Conservation (phyloP, 2,329 filamentous ascomycete species). For the Talaromyces pinophilus region DNA sequence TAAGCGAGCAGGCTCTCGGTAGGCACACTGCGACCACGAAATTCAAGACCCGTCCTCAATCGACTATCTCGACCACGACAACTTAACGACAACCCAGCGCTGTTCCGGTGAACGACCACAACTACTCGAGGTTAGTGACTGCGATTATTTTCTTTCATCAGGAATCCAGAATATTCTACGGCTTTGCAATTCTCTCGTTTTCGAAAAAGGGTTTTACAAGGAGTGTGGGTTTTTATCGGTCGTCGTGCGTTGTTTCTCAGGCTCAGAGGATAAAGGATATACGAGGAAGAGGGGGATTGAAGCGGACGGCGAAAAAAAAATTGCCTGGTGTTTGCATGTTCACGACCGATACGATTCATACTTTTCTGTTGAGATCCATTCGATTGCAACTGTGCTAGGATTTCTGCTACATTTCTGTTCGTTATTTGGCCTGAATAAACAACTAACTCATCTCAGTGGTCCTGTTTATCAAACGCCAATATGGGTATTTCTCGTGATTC, state of each 20-base stretch:
- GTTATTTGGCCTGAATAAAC: neutral
- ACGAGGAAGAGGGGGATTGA: neutral
- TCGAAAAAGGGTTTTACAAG: slow-evolving; percentile 29
- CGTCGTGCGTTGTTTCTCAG: slow-evolving; percentile 15
- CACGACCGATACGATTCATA: slow-evolving; percentile 15
- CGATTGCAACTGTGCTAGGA: neutral
- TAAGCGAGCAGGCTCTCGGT: slow-evolving; percentile 43
- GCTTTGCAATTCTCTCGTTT: slow-evolving; percentile 19
- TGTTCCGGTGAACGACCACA: slow-evolving; percentile 49
- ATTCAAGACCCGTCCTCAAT: slow-evolving; percentile 45
- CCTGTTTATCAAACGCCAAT: slow-evolving; percentile 69
- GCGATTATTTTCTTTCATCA: slow-evolving; percentile 21
- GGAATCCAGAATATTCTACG: slow-evolving; percentile 23
- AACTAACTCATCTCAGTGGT: slow-evolving; percentile 33
- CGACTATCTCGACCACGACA: slow-evolving; percentile 40
- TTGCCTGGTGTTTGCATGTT: slow-evolving; percentile 4
- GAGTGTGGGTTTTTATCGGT: slow-evolving; percentile 24
- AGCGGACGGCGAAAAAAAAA: neutral
- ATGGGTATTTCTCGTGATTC: slow-evolving; percentile 99
- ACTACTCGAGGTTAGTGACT: slow-evolving; percentile 46
- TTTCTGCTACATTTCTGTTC: neutral
- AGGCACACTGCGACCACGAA: slow-evolving; percentile 46
- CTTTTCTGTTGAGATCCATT: neutral
- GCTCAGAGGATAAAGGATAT: slow-evolving; percentile 3
- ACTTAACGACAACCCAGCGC: slow-evolving; percentile 42